Conservation (phyloP, 768 basidiomycete species). For the Lactarius akahatsu region DNA sequence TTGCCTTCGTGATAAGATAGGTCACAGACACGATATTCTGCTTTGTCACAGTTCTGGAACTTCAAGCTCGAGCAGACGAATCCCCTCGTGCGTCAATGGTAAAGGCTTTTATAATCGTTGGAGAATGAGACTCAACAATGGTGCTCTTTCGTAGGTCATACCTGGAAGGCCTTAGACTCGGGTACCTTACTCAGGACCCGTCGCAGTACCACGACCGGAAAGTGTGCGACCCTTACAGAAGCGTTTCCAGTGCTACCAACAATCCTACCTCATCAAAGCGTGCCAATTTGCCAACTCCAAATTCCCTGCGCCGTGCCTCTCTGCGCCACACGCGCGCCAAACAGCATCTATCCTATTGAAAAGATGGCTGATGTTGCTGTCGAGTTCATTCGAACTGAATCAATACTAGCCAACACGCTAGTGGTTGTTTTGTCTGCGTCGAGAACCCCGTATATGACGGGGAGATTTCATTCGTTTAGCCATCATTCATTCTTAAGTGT, state of each 20-base stretch:
- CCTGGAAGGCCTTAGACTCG: slow-evolving; percentile 53
- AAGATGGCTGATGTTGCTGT: neutral
- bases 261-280: neutral
- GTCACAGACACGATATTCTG: neutral
- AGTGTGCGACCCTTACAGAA: slow-evolving; percentile 59
- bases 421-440: neutral
- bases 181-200: slow-evolving; percentile 66
- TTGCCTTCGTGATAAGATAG: neutral
- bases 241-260: neutral
- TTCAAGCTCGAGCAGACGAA: slow-evolving; percentile 66
- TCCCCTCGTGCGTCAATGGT: slow-evolving; percentile 64
- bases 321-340: neutral
- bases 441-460: neutral
- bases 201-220: slow-evolving; percentile 51
- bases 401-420: neutral
- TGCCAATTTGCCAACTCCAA: neutral
- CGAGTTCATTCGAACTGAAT: neutral
- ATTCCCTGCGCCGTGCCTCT: neutral
- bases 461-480: neutral
- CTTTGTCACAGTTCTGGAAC: slow-evolving; percentile 56
- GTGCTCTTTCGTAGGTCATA: slow-evolving; percentile 57
- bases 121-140: neutral
- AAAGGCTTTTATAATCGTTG: slow-evolving; percentile 24
- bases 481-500: neutral
- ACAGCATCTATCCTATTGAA: neutral